Conservation (phyloP, 768 basidiomycete species). For the Galerina sulciceps region DNA sequence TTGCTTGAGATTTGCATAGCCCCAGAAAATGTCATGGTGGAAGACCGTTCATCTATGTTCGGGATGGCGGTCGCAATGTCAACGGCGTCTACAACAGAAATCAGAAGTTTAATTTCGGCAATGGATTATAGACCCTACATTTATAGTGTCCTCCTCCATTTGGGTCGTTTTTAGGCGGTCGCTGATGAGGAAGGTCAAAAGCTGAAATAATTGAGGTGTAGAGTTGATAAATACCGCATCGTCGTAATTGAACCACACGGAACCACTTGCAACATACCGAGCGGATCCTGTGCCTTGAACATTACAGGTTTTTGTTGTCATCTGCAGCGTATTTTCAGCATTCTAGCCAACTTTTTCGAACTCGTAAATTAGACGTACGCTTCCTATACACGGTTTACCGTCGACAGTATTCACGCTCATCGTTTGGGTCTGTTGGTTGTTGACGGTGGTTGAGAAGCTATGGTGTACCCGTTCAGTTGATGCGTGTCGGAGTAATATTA, state of each 20-base stretch:
- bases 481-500: background rate
- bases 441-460: slow-evolving; percentile 1
- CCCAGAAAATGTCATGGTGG: background rate
- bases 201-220: background rate
- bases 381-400: slow-evolving; percentile 4
- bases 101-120: background rate
- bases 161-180: slow-evolving; percentile 5
- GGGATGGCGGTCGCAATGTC: slow-evolving; percentile 1
- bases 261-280: slow-evolving; percentile 14
- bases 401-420: background rate
- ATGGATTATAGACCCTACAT: background rate
- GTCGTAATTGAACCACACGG: slow-evolving; percentile 21
- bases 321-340: background rate
- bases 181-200: background rate
- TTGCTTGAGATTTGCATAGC: background rate
- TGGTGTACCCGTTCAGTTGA: background rate
- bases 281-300: slow-evolving; percentile 8
- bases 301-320: slow-evolving; percentile 8
- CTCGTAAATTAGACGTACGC: background rate
- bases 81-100: slow-evolving; percentile 1
- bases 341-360: background rate
- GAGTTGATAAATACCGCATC: background rate
- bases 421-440: background rate
- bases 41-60: slow-evolving; percentile 9
- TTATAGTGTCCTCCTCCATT: slow-evolving; percentile 8